Conservation (phyloP, 2,329 filamentous ascomycete species). For the Sclerotinia subarctica region DNA sequence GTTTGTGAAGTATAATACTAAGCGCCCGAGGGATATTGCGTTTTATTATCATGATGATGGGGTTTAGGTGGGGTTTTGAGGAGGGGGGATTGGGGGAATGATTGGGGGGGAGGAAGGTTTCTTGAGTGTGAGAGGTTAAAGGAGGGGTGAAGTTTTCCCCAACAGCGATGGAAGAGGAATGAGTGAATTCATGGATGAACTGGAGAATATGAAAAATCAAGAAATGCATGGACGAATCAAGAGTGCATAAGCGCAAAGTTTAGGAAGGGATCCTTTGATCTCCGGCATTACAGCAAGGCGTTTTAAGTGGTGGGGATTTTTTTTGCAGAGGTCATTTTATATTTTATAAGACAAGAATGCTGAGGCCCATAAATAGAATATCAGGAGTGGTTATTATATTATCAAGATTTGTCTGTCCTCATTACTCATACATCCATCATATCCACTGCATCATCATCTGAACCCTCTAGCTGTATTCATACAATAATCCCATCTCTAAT, state of each 20-base stretch:
- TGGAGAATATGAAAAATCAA: not conserved
- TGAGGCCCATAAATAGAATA: not conserved
- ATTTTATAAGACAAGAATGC: not conserved
- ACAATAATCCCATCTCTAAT: not conserved
- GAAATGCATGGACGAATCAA: not conserved
- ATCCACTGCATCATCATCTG: not conserved
- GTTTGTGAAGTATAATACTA: constrained; percentile 77
- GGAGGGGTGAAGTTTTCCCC: not conserved
- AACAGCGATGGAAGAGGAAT: no score
- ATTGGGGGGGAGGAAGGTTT: not conserved
- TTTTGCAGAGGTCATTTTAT: not conserved
- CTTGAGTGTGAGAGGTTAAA: not conserved
- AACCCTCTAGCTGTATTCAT: not conserved
- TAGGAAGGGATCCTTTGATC: not conserved
- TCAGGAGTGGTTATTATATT: not conserved
- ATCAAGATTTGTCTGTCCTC: not conserved
- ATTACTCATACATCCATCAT: not conserved
- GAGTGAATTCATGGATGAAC: not conserved
- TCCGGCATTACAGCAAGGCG: constrained; percentile 17
- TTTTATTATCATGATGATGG: constrained; percentile 93
- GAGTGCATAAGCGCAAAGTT: not conserved
- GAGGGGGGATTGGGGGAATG: not conserved
- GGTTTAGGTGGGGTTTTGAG: constrained; percentile 42
- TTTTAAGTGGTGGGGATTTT: not conserved
- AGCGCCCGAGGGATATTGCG: constrained; percentile 81